Evolutionary conservation across 306 rosid species (phyloP).

Genomic region (Corylus americana): DNA sequence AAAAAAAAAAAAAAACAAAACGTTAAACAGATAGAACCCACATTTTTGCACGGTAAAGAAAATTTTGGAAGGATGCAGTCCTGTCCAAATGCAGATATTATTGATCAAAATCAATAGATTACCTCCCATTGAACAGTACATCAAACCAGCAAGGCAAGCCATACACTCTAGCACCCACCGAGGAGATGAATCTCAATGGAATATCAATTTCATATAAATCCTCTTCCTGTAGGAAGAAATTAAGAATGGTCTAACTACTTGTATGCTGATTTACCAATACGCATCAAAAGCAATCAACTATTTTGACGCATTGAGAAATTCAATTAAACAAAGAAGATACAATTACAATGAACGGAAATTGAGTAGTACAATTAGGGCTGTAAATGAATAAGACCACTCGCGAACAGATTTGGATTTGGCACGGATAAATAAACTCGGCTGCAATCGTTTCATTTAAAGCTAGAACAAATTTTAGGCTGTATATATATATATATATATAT

Average conservation of each 20-base stretch:
- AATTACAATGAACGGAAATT: background rate
- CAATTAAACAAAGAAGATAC: background rate
- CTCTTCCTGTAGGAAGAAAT: slow-evolving; percentile 65
- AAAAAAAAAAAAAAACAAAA: background rate
- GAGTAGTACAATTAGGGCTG: background rate
- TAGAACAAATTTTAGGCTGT: too few species aligned
- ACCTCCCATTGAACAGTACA: slow-evolving; percentile 93
- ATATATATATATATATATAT: too few species aligned
- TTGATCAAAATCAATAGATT: slow-evolving; percentile 23
- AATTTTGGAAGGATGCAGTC: background rate
- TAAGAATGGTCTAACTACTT: background rate
- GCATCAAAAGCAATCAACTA: slow-evolving; percentile 6
- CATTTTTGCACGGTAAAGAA: background rate
- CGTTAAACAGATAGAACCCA: slow-evolving; percentile 5
- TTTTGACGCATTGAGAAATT: background rate
- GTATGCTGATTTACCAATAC: slow-evolving; percentile 9
- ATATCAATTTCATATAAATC: slow-evolving; percentile 82
- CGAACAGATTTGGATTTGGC: too few species aligned
- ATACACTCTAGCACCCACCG: slow-evolving; percentile 90
- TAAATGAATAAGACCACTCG: too few species aligned
- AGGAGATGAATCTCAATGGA: slow-evolving; percentile 75
- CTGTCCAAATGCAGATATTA: slow-evolving; percentile 5
- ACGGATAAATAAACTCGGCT: too few species aligned
- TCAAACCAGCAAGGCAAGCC: slow-evolving; percentile 99
- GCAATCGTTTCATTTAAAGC: too few species aligned